Conservation (phyloP, 2,329 filamentous ascomycete species). For the Septoria linicola region DNA sequence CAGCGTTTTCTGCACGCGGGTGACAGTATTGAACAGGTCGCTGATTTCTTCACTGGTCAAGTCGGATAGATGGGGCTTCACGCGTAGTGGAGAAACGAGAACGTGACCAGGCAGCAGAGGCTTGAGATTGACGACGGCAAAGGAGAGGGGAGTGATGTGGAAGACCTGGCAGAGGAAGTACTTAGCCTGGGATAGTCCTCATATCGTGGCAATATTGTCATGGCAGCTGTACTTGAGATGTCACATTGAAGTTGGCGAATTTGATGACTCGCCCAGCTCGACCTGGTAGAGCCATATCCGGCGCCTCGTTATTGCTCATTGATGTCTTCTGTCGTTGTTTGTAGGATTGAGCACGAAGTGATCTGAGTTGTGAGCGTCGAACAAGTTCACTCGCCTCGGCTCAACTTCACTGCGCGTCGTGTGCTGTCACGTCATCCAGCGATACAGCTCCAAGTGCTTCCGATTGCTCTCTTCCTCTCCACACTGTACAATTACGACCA, state of each 20-base stretch:
- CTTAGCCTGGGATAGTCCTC: conserved; percentile 17
- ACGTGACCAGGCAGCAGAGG: conserved; percentile 91
- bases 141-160: conserved; percentile 73
- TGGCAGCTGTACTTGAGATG: conserved; percentile 41
- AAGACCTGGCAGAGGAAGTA: conserved; percentile 67
- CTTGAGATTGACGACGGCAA: conserved; percentile 92
- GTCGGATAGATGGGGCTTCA: conserved; percentile 69
- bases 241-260: conserved; percentile 48
- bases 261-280: conserved; percentile 40
- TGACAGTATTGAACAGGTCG: conserved; percentile 82
- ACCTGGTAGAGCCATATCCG: conserved; percentile 5
- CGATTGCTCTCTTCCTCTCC: no score
- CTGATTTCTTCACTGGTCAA: conserved; percentile 69
- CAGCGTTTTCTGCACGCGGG: conserved; percentile 72
- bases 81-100: conserved; percentile 74
- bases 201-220: no score
- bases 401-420: no score
- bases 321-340: not conserved
- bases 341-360: no score
- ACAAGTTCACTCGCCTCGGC: no score
- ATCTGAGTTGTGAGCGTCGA: no score
- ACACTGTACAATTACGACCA: not conserved
- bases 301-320: not conserved
- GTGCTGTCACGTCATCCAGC: conserved; percentile 3
- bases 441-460: not conserved